These are phyloP conservation scores for Punica granatum DNA, from an alignment of 345 rosid genomes.

Conservation along the genomic window DNA sequence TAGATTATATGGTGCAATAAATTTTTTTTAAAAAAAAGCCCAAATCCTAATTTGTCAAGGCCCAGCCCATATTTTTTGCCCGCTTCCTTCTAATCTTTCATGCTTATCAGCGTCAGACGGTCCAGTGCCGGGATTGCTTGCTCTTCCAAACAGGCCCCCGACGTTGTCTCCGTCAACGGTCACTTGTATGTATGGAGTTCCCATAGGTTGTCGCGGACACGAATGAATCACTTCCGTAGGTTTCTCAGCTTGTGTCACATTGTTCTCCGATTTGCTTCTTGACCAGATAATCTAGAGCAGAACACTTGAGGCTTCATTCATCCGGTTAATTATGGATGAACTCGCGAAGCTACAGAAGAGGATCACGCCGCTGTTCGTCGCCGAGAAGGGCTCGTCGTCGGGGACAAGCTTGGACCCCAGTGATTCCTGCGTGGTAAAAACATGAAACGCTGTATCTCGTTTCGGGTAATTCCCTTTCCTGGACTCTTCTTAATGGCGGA, in stretches of 20 bases:
- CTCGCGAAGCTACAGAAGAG: constrained; percentile 82
- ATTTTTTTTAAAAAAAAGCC: no score
- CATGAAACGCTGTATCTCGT: not conserved
- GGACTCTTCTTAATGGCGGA: constrained; percentile 2
- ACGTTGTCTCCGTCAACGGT: not conserved
- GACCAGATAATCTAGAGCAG: not conserved
- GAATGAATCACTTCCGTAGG: not conserved
- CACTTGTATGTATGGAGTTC: not conserved
- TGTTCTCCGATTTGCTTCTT: not conserved
- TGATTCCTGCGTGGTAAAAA: constrained; percentile 68
- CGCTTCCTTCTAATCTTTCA: no score
- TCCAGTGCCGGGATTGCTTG: no score
- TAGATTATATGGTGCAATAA: no score
- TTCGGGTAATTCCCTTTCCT: not conserved
- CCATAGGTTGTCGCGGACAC: not conserved
- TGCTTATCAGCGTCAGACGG: no score
- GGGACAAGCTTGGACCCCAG: constrained; percentile 59
- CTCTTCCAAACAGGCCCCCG: not conserved
- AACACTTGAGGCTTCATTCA: not conserved
- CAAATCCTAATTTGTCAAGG: no score
- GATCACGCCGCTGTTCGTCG: constrained; percentile 84
- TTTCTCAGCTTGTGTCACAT: not conserved
- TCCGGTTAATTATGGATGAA: constrained; percentile 56
- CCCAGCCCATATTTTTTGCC: no score
- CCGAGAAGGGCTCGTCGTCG: constrained; percentile 78